These are phyloP conservation scores for Lachnellula subtilissima DNA, from an alignment of 2,329 filamentous ascomycete species.

Conservation along the genomic window DNA sequence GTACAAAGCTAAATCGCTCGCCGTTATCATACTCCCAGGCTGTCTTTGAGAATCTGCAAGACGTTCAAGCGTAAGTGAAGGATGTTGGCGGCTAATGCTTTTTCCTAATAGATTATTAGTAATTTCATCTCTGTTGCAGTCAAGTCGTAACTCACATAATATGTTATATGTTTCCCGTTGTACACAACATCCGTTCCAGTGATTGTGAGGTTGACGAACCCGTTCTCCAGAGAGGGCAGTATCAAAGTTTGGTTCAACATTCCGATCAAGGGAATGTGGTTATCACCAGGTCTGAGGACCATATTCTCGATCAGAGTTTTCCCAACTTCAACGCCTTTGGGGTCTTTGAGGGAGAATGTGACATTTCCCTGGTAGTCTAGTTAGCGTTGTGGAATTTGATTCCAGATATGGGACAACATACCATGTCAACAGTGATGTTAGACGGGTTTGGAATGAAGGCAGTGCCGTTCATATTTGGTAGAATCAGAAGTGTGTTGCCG, in stretches of 20 bases:
- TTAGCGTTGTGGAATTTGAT: not conserved
- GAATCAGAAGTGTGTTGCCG: conserved; percentile 33
- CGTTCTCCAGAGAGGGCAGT: conserved; percentile 32
- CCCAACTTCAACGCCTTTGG: conserved; percentile 41
- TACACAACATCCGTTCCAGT: conserved; percentile 43
- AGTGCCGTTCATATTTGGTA: conserved; percentile 49
- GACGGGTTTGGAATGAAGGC: conserved; percentile 57
- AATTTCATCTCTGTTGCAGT: not conserved
- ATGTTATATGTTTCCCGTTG: conserved; percentile 45
- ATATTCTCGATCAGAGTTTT: conserved; percentile 46
- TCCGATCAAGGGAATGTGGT: conserved; percentile 45
- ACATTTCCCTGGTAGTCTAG: conserved; percentile 43
- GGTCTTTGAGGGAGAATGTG: conserved; percentile 44
- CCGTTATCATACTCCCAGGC: not conserved
- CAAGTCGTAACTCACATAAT: conserved; percentile 37
- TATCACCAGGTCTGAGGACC: conserved; percentile 48
- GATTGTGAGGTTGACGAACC: conserved; percentile 46
- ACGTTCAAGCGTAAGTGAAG: conserved; percentile 44
- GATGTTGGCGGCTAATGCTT: conserved; percentile 43
- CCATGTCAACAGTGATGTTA: conserved; percentile 49
- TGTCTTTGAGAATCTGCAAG: conserved; percentile 28
- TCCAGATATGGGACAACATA: not conserved
- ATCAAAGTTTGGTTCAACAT: conserved; percentile 39
- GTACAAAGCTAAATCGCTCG: not conserved
- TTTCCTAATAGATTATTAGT: conserved; percentile 27